Evolutionary conservation across 2,329 filamentous ascomycete genomes (phyloP), one percentile per base, ranked within the genome.

Genomic region (Aspergillus pseudoviridinutans): DNA sequence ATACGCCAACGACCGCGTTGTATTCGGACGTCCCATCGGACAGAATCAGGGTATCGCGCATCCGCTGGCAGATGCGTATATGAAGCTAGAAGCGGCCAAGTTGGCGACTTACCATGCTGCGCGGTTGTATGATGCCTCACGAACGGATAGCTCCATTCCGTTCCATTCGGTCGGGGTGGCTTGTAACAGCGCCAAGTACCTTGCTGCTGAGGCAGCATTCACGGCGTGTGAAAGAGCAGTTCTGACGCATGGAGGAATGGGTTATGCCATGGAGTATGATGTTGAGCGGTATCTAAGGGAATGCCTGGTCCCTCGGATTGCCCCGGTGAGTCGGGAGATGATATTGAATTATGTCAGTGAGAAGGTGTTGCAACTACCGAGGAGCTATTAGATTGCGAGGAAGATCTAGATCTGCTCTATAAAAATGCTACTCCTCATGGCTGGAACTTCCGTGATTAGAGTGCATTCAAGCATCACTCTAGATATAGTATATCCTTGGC

Each of bases 131-230:
- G 84, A 87, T 68, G 71, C 74, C 2, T 80, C 78, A 61, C 78
- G 68, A 54, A 77, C 76, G 2, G 84, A 86, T 57, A 61, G 73
- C 6, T 78, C 75, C 0, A 78, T 87, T 44, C 79, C 78, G 1
- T 80, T 79, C 52, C 78, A 84, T 44, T 79, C 82, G 0, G 76
- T 90, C 0, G 87, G 87, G 0, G 80, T 88, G 1, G 85, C 85
- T 44, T 84, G 84, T 64, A 87, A 90, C 71, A 87, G 83, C 61
- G 87, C 86, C 41, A 91, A 91, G 73, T 90, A 89, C 59, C 59
- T 78, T 29, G 84, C 84, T 9, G 84, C 83, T 0, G 84, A 87
- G 62, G 84, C 84, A 0, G 82, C 83, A 0, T 87, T 85, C 64
- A 81, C 75, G 2, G 83, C 84, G 0, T 86, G 83, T 64, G 84